Percentiles rank a stretch among this genome's conserved stretches.
phyloP scores from a whole-genome alignment of 2,329 filamentous ascomycete genomes.

The Colletotrichum musae region DNA sequence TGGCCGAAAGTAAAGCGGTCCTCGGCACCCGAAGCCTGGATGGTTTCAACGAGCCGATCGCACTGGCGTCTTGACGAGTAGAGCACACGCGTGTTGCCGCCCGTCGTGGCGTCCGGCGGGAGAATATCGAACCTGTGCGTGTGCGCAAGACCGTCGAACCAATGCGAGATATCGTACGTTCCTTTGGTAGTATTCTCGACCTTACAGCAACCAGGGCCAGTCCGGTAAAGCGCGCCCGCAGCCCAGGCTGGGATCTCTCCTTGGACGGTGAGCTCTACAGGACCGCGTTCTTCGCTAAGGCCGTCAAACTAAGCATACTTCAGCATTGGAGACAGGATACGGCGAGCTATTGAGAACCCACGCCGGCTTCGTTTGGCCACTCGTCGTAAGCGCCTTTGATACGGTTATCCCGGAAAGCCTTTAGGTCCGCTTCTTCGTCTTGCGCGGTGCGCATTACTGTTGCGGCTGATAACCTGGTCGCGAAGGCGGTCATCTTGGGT shows the following conservation, averaged over 20 bases:
- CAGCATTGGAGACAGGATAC: background rate
- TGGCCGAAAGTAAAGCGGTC: slow-evolving; percentile 77
- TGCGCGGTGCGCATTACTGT: slow-evolving; percentile 35
- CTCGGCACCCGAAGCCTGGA: slow-evolving; percentile 72
- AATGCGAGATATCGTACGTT: slow-evolving; percentile 77
- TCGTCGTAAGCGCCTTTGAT: slow-evolving; percentile 53
- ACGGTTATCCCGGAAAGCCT: slow-evolving; percentile 39
- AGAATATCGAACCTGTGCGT: slow-evolving; percentile 81
- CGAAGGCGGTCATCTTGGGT: slow-evolving; percentile 4
- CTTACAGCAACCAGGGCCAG: slow-evolving; percentile 77
- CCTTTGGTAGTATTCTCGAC: slow-evolving; percentile 71
- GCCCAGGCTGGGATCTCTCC: slow-evolving; percentile 80
- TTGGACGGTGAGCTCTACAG: slow-evolving; percentile 73
- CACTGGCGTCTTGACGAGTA: slow-evolving; percentile 82
- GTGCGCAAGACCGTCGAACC: slow-evolving; percentile 85
- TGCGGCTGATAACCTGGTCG: slow-evolving; percentile 14
- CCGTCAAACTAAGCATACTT: slow-evolving; percentile 71
- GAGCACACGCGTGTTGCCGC: slow-evolving; percentile 61
- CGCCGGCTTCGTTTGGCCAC: slow-evolving; percentile 65
- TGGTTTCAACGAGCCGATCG: slow-evolving; percentile 72
- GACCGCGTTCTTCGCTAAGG: slow-evolving; percentile 75
- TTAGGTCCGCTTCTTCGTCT: slow-evolving; percentile 32
- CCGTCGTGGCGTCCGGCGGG: slow-evolving; percentile 46
- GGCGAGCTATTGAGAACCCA: slow-evolving; percentile 45
- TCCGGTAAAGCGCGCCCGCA: slow-evolving; percentile 80